A percentile compares a stretch with the other conserved stretches of the same genome.
Conservation (phyloP, 2,329 filamentous ascomycete species). For the Paecilomyces formosus region DNA sequence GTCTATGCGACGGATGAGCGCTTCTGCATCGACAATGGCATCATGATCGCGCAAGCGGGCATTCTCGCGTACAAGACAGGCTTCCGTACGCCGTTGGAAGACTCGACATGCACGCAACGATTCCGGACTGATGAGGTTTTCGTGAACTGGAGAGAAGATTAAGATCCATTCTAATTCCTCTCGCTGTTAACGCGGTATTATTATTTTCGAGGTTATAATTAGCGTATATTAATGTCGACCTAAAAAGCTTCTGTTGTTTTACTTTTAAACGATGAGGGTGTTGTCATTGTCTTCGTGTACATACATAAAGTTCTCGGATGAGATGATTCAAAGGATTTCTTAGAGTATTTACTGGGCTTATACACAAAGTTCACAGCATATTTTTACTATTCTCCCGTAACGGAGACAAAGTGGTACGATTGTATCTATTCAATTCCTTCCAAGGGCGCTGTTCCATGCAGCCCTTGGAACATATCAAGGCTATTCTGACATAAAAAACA, state of each 20-base stretch:
- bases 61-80: constrained; percentile 77
- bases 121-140: constrained; percentile 78
- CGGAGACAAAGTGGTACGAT: neutral
- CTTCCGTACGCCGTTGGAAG: constrained; percentile 65
- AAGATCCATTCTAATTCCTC: constrained; percentile 7
- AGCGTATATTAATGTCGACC: neutral
- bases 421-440: neutral
- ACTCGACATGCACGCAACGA: constrained; percentile 77
- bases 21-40: constrained; percentile 98
- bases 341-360: neutral
- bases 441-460: neutral
- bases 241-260: neutral
- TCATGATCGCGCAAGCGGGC: constrained; percentile 98
- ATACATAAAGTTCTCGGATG: neutral
- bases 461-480: neutral
- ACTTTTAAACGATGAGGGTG: neutral
- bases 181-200: neutral
- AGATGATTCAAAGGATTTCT: neutral
- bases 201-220: neutral
- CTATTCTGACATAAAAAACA: neutral
- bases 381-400: neutral
- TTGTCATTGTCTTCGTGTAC: neutral
- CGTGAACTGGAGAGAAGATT: constrained; percentile 70
- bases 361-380: neutral
- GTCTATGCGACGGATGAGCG: constrained; percentile 94